phyloP scores from a whole-genome alignment of 1,284 basidiomycete genomes.

The Rhodotorula sp. region DNA sequence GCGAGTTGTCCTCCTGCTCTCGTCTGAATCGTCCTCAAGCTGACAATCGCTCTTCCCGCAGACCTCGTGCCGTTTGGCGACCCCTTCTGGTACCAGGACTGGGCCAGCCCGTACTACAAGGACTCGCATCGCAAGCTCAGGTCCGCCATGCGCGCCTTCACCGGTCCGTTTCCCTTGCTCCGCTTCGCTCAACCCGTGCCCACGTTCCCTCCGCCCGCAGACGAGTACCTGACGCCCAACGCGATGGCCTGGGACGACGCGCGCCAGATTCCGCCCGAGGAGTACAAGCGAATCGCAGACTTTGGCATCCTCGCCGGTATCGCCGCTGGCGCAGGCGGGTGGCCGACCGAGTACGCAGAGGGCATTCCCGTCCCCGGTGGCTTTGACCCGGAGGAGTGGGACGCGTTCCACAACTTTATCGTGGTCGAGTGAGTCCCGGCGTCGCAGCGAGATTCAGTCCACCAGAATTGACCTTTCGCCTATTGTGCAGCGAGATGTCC shows the following conservation, averaged over 20 bases:
- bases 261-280: constrained; percentile 37
- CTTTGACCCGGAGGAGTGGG: constrained; percentile 49
- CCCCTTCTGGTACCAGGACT: constrained; percentile 48
- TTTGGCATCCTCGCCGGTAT: constrained; percentile 36
- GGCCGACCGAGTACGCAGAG: constrained; percentile 38
- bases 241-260: constrained; percentile 41
- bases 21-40: no score
- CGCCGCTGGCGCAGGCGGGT: constrained; percentile 24
- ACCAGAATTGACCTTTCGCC: constrained; percentile 17
- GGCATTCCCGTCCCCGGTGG: constrained; percentile 48
- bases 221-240: constrained; percentile 40
- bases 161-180: constrained; percentile 36
- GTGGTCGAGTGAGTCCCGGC: constrained; percentile 1
- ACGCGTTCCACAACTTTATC: constrained; percentile 42
- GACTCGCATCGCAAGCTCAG: constrained; percentile 50
- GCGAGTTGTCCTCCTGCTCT: neutral
- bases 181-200: constrained; percentile 13
- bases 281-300: constrained; percentile 47
- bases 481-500: constrained; percentile 33
- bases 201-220: neutral
- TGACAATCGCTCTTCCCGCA: neutral
- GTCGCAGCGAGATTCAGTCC: no score
- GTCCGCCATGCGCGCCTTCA: constrained; percentile 48
- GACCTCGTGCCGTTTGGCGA: constrained; percentile 35
- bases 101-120: constrained; percentile 51